Conservation (phyloP, 139 green algal genomes). For the Dunaliella primolecta region DNA sequence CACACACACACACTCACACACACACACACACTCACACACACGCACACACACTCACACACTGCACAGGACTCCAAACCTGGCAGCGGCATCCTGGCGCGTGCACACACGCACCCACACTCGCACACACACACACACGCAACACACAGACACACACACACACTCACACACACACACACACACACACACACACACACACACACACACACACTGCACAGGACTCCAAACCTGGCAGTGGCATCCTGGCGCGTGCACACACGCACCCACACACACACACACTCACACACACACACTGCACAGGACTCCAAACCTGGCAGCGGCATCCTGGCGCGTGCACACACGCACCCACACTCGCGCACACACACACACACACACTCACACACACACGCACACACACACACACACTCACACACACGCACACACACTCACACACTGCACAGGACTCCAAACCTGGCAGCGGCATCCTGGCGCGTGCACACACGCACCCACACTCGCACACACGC, state of each 20-base stretch:
- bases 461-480: not conserved
- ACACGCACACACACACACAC: not conserved
- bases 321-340: no score
- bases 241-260: no score
- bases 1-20: not conserved
- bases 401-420: not conserved
- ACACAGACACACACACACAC: not conserved
- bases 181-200: no score
- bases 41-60: not conserved
- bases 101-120: not conserved
- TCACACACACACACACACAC: not conserved
- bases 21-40: not conserved
- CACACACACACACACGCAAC: not conserved
- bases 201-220: no score
- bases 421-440: not conserved
- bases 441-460: no score
- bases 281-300: no score
- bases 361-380: not conserved
- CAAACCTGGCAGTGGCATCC: no score
- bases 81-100: not conserved
- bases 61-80: no score
- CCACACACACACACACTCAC: no score
- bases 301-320: not conserved
- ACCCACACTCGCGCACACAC: not conserved
- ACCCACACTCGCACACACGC: not conserved